Conservation (phyloP, 495 filamentous ascomycete species). For the Aspergillus panamensis region DNA sequence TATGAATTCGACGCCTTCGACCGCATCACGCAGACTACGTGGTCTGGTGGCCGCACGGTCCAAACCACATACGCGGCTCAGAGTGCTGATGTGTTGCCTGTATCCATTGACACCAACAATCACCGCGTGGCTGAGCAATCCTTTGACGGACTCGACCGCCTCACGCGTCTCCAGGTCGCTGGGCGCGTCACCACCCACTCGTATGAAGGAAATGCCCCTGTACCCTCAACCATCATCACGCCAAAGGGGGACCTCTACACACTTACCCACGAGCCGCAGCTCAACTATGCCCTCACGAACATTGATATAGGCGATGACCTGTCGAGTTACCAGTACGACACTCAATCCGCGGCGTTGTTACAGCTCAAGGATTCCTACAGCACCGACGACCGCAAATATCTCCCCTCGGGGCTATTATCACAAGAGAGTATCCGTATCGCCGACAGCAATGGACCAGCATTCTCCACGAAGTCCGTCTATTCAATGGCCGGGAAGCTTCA, state of each 20-base stretch:
- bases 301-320: not conserved
- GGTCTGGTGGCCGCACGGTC: not conserved
- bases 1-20: slow-evolving; percentile 11
- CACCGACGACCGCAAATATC: not conserved
- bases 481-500: slow-evolving; percentile 7
- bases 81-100: not conserved
- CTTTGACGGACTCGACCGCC: not conserved
- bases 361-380: not conserved
- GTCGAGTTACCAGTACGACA: not conserved
- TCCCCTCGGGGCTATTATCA: not conserved
- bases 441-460: not conserved
- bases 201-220: not conserved
- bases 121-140: not conserved
- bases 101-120: not conserved
- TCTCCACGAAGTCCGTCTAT: not conserved
- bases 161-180: not conserved
- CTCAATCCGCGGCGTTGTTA: not conserved
- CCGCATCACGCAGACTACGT: slow-evolving; percentile 3
- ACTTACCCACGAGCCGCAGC: not conserved
- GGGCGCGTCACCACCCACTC: not conserved
- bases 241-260: not conserved
- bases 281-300: not conserved
- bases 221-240: not conserved
- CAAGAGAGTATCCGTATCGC: not conserved
- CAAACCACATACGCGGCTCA: slow-evolving; percentile 1